Evolutionary conservation across 257 asterid species (phyloP).

Genomic region (Perilla frutescens): DNA sequence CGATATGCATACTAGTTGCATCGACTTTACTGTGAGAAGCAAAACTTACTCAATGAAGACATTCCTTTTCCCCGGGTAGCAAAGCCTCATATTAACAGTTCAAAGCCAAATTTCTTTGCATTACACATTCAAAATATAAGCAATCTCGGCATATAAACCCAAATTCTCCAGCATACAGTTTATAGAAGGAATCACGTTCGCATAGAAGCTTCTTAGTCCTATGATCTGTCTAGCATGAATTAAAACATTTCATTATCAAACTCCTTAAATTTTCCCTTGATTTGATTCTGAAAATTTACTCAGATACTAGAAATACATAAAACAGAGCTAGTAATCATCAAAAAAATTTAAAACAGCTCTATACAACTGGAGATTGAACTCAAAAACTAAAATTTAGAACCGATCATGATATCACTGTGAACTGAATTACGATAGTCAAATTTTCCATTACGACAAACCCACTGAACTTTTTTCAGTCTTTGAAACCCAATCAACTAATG

Average conservation of each 20-base stretch:
- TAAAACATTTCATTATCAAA: neutral
- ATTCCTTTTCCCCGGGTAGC: neutral
- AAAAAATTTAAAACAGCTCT: neutral
- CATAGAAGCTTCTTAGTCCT: neutral
- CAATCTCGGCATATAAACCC: neutral
- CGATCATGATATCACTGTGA: neutral
- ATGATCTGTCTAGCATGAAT: neutral
- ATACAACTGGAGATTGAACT: neutral
- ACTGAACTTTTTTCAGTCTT: neutral
- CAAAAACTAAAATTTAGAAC: neutral
- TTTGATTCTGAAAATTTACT: neutral
- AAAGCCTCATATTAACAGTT: conserved; percentile 1
- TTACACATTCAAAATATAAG: neutral
- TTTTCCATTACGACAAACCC: no score
- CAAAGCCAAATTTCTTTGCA: neutral
- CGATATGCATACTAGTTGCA: neutral
- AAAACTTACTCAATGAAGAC: neutral
- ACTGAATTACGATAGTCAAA: neutral
- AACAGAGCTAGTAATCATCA: neutral
- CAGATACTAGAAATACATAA: neutral
- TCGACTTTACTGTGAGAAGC: neutral
- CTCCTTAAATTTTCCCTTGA: neutral
- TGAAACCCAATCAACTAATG: neutral
- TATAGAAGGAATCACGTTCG: neutral
- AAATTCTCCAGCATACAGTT: neutral